Evolutionary conservation across 176 grass and related monocot species (phyloP).

Genomic region (Rhynchospora pubera): DNA sequence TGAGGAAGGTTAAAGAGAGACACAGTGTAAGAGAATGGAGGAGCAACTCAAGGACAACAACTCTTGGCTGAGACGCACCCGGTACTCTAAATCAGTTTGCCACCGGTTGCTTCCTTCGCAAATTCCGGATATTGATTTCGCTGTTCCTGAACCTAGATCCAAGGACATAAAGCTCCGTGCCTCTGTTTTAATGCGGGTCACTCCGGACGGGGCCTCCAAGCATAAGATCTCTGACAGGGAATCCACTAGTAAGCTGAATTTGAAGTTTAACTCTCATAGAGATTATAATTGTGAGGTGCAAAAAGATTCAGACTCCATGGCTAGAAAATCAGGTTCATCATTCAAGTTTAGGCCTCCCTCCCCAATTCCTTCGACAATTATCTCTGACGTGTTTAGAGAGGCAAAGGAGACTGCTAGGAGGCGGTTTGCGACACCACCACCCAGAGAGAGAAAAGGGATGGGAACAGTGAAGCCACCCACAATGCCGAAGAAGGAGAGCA

Average conservation of each 20-base stretch:
- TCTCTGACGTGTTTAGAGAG: conserved; percentile 59
- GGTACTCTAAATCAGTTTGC: conserved; percentile 66
- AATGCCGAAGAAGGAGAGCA: conserved; percentile 41
- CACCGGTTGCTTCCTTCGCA: conserved; percentile 39
- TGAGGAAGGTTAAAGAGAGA: not conserved
- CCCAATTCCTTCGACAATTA: conserved; percentile 37
- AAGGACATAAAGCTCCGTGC: conserved; percentile 35
- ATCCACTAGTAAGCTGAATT: conserved; percentile 23
- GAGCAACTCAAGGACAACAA: conserved; percentile 54
- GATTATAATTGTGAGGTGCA: conserved; percentile 24
- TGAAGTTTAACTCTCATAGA: conserved; percentile 33
- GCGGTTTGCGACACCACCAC: conserved; percentile 71
- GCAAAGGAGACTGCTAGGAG: conserved; percentile 46
- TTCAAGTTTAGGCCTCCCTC: conserved; percentile 46
- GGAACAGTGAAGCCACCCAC: not conserved
- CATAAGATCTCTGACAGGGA: conserved; percentile 22
- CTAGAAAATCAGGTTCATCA: conserved; percentile 3
- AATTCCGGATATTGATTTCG: conserved; percentile 36
- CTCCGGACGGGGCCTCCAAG: not conserved
- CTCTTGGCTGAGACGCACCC: conserved; percentile 81
- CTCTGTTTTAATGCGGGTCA: conserved; percentile 26
- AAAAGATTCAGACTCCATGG: not conserved
- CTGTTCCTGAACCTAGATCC: conserved; percentile 16
- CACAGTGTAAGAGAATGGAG: not conserved
- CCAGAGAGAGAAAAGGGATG: conserved; percentile 30